phyloP scores from a whole-genome alignment of 1,284 basidiomycete species.

The Xerocomus nothofagi region DNA sequence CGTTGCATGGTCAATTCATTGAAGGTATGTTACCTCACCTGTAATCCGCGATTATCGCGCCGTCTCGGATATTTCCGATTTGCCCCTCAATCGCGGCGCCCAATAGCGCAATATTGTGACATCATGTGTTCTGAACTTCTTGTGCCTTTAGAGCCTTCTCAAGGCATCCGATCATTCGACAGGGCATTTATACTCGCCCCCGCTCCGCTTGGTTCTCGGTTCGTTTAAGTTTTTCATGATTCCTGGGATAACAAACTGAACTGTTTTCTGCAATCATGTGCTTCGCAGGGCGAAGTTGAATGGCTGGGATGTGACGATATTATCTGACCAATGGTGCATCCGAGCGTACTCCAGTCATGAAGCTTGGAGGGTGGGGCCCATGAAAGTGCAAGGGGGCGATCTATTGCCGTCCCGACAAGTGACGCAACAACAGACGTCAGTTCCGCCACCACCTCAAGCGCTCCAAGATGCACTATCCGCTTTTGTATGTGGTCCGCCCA shows the following conservation, averaged over 20 bases:
- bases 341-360: slow-evolving; percentile 81
- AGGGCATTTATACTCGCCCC: slow-evolving; percentile 88
- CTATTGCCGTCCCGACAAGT: slow-evolving; percentile 28
- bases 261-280: not conserved
- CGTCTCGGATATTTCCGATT: slow-evolving; percentile 20
- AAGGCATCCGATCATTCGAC: slow-evolving; percentile 89
- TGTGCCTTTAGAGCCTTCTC: slow-evolving; percentile 44
- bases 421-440: slow-evolving; percentile 25
- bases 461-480: slow-evolving; percentile 51
- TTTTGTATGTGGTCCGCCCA: slow-evolving; percentile 49
- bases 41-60: slow-evolving; percentile 16
- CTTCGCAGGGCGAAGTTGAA: slow-evolving; percentile 65
- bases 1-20: slow-evolving; percentile 88
- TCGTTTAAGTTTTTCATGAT: slow-evolving; percentile 35
- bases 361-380: slow-evolving; percentile 73
- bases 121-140: slow-evolving; percentile 17
- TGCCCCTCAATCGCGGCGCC: slow-evolving; percentile 2
- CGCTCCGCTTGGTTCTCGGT: slow-evolving; percentile 79
- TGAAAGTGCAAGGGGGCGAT: slow-evolving; percentile 58
- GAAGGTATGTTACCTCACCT: slow-evolving; percentile 61
- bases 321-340: slow-evolving; percentile 87
- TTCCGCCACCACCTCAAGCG: slow-evolving; percentile 28
- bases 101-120: slow-evolving; percentile 10
- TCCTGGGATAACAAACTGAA: not conserved
- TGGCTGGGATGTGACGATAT: slow-evolving; percentile 89